Evolutionary conservation across 2,329 filamentous ascomycete species (phyloP), one percentile per base, ranked within the genome.

Genomic region (Venturia nashicola): DNA sequence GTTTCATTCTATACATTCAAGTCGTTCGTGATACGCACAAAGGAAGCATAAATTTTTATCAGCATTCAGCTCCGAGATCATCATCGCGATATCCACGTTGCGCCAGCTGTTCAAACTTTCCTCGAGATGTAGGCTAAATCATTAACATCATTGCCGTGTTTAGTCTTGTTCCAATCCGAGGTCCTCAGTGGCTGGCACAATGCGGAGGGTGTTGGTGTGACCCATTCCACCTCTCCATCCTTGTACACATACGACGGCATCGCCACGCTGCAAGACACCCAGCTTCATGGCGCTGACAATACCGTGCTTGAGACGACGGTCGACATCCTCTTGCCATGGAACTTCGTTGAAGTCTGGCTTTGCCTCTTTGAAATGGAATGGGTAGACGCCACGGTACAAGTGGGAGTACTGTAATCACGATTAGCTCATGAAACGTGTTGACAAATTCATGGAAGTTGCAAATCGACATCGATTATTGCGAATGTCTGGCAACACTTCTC

Each of bases 261-360:
- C 89, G 68, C 86, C 88, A 73, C 85, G 79, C 73, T 79, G 82
- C 67, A 95, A 80, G 60, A 92, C 84, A 70, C 86, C 86, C 67
- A 99, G 88, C 78, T 88, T 86, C 72, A 96, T 85, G 70, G 91
- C 94, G 75, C 91, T 86, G 75, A 84, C 81, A 76, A 99, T 90
- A 76, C 90, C 94, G 92, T 93, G 99, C 84, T 93, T 96, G 78
- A 99, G 90, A 74, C 94, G 91, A 76, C 87, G 86, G 80, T 99
- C 94, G 71, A 99, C 94, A 78, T 99, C 93, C 82, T 97, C 91
- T 81, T 99, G 94, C 94, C 94, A 99, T 79, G 95, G 92, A 72
- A 88, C 85, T 77, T 88, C 85, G 76, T 83, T 84, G 79, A 97
- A 99, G 81, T 99, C 91, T 71, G 94, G 94, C 86, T 97, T 97